These are phyloP conservation scores for Geotrichum europaeum DNA, from an alignment of 1,139 yeast species.

Conservation along the genomic window DNA sequence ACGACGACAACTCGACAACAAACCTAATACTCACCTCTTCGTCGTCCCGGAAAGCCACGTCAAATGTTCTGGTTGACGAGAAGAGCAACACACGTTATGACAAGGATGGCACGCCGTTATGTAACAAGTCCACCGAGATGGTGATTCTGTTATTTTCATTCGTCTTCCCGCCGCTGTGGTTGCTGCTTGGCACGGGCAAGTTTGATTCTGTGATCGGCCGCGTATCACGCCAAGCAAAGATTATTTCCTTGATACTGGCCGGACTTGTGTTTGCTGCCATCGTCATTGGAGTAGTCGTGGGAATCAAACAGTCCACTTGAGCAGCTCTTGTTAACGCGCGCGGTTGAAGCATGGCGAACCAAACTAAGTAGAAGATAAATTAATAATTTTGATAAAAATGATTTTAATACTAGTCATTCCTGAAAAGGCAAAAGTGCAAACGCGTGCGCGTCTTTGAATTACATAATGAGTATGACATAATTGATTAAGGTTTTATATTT, in stretches of 20 bases:
- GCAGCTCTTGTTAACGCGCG: background rate
- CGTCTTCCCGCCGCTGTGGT: conserved; percentile 17
- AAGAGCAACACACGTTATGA: background rate
- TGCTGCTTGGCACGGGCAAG: conserved; percentile 14
- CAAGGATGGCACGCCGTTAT: background rate
- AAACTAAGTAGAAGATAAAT: background rate
- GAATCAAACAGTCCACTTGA: background rate
- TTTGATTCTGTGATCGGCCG: conserved; percentile 13
- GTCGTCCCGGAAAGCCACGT: background rate
- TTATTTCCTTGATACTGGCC: conserved; percentile 9
- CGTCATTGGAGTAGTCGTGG: conserved; percentile 11
- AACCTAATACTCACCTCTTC: background rate
- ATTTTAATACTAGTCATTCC: background rate
- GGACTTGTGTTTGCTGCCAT: conserved; percentile 5
- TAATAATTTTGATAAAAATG: too few species aligned
- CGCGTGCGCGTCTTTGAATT: background rate
- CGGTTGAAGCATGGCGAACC: background rate
- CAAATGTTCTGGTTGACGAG: background rate
- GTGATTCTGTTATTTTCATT: conserved; percentile 6
- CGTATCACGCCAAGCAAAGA: conserved; percentile 10
- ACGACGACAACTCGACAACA: conserved; percentile 1
- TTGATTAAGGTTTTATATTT: background rate
- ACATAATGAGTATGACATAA: background rate
- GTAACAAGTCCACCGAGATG: conserved; percentile 4
- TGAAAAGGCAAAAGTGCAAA: background rate